These are phyloP conservation scores for Ulmus americana DNA, from an alignment of 331 rosid genomes.

Conservation along the genomic window DNA sequence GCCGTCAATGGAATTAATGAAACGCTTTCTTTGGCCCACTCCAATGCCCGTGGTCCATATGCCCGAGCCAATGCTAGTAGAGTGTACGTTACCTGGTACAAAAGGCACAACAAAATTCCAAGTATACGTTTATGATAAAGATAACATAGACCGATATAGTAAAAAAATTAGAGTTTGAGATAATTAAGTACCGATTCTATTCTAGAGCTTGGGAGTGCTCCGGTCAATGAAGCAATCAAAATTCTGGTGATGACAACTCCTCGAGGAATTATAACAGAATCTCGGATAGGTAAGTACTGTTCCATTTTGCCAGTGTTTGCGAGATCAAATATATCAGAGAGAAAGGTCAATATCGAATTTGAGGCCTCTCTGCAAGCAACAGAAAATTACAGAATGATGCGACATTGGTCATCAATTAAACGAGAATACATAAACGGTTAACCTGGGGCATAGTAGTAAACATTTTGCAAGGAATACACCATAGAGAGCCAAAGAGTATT, in stretches of 20 bases:
- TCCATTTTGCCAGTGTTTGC: constrained; percentile 50
- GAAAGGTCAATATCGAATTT: constrained; percentile 87
- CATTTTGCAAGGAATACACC: too few species aligned
- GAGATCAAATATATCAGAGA: constrained; percentile 82
- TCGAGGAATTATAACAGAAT: constrained; percentile 69
- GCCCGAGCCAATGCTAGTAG: constrained; percentile 67
- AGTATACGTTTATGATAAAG: neutral
- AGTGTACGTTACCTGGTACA: constrained; percentile 68
- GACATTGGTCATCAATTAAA: too few species aligned
- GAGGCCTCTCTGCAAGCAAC: constrained; percentile 79
- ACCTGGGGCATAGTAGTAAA: too few species aligned
- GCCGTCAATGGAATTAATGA: constrained; percentile 83
- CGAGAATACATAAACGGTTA: too few species aligned
- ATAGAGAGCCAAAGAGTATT: too few species aligned
- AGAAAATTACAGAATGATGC: constrained; percentile 11
- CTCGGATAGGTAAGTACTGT: constrained; percentile 63
- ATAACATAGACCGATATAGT: neutral
- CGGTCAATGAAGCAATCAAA: constrained; percentile 85
- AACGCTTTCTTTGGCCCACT: constrained; percentile 76
- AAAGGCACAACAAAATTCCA: constrained; percentile 13
- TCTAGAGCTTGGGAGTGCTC: constrained; percentile 91
- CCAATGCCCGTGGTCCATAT: constrained; percentile 60
- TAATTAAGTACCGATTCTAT: constrained; percentile 60
- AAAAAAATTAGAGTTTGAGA: neutral
- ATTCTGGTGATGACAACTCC: constrained; percentile 64